Base-by-base conservation (phyloP, 179 eudicot genomes). In the Beta lomatogona region DNA sequence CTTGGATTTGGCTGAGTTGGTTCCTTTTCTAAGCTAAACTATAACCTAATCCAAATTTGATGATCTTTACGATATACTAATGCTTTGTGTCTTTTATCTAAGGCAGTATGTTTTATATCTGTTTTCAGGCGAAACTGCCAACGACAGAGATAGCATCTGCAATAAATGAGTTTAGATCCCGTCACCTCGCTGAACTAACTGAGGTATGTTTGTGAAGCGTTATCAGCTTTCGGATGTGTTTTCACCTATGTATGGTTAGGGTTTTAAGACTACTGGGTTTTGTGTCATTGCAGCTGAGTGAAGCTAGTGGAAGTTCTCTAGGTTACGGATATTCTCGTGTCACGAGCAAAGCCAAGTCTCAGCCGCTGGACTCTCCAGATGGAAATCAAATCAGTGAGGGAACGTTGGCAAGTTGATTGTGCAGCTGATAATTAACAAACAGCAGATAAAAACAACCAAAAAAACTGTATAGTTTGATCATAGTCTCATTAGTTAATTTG, bases 301-400 rank as follows among this genome's bases (percentile, higher is more conserved):
- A 96, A 90, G 89, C 94, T 52, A 96, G 92, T 72, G 99, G 99
- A 86, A 94, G 98, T 80, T 96, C 96, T 77, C 94, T 96, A 66
- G 99, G 99, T 66, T 96, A 96, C 63, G 99, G 99, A 67, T 96
- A 86, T 77, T 91, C 96, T 69, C 87, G 92, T 45, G 86, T 90
- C 22, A 88, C 89, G 94, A 88, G 60, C 81, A 96, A 91, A 85
- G 88, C 98, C 58, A 96, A 94, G 85, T 81, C 92, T 66, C 91
- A 79, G 80, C 81, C 93, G 5, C 71, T 89, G 0, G 95, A 91
- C 54, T 58, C 94, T 80, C 79, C 89, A 55, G 99, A 96, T 61
- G 97, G 90, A 46, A 89, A 85, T 83, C 90, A 91, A 87, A n/a
- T 84, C 41, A 76, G 77, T 59, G 98, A 94, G 82, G 99, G 97